Base-by-base conservation (phyloP, 257 asterid genomes). In the Paraleonurus japonicus region DNA sequence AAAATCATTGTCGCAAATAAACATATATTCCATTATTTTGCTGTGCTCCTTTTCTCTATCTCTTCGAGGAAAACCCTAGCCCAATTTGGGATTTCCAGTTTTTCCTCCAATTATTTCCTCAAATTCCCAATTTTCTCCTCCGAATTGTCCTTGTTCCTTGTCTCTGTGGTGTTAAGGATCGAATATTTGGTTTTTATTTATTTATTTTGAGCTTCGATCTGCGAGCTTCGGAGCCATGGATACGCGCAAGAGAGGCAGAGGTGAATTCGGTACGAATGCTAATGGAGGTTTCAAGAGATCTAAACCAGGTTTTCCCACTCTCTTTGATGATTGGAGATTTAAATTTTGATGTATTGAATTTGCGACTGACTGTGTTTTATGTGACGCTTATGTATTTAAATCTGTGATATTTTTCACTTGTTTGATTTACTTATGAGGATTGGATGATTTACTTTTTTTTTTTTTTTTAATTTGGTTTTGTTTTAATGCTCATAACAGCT, bases 161-260 rank as follows among this genome's bases (percentile, higher is more conserved):
- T 48, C 35, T 66, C 54, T 9, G 37, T 47, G 43, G 70, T 33
- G 47, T 20, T 59, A 4, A 7, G 70, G 58, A 27, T 62, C 54
- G 71, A 22, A 9, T 43, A 13, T 65, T 57, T 12, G 5, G n/a
- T 28, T 6, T 37, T 12, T 43, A n/a, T n/a, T 16, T 58, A 4
- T 22, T 65, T 12, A 1, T 74, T 30, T 47, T 37, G 58, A 68
- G 48, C 24, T 67, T 47, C 58, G 68, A 58, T 67, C 63, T 32
- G 62, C 60, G 55, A 75, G 66, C 53, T 61, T 69, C 67, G 71
- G 61, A 53, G 72, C 68, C 33, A 76, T 76, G 80, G 80, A 76
- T 53, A 76, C 70, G 65, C 80, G 76, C 68, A 76, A 76, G 72
- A 70, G 80, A 70, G 72, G 63, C 61, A 70, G 80, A 55, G 72